These are phyloP conservation scores for Aspergillus sp. DNA, from an alignment of 2,329 filamentous ascomycete genomes.

Conservation along the genomic window DNA sequence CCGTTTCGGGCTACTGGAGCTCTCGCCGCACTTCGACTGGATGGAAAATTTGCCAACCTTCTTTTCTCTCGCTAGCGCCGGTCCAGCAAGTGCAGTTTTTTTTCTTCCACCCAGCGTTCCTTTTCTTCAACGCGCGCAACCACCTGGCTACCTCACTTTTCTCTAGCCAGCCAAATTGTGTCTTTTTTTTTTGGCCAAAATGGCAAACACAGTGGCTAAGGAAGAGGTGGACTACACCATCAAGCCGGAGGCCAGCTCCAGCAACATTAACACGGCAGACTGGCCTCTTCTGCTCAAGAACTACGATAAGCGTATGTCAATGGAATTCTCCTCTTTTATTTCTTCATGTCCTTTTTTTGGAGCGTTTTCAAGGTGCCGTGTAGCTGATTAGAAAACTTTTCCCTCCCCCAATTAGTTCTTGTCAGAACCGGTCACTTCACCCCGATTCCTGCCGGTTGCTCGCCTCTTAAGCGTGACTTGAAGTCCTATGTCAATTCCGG, in stretches of 20 bases:
- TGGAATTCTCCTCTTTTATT: not conserved
- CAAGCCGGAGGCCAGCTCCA: constrained; percentile 79
- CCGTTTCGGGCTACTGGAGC: constrained; percentile 12
- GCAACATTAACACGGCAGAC: constrained; percentile 73
- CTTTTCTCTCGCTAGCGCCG: constrained; percentile 16
- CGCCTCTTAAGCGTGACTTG: constrained; percentile 85
- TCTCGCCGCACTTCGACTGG: constrained; percentile 15
- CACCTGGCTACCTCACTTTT: constrained; percentile 10
- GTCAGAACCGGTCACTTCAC: constrained; percentile 95
- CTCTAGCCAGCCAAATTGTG: constrained; percentile 12
- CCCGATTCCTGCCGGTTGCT: constrained; percentile 87
- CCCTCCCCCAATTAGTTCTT: constrained; percentile 54
- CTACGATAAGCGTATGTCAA: constrained; percentile 74
- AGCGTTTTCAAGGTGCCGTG: constrained; percentile 2
- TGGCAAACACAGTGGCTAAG: constrained; percentile 44
- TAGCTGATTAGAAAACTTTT: not conserved
- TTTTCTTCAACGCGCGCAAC: constrained; percentile 14
- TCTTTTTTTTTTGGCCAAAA: constrained; percentile 12
- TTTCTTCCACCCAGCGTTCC: constrained; percentile 7
- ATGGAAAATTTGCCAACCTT: constrained; percentile 20
- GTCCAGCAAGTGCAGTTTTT: constrained; percentile 16
- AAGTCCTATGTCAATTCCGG: constrained; percentile 96
- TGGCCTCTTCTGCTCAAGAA: constrained; percentile 96
- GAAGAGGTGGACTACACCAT: constrained; percentile 73
- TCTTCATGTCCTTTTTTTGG: not conserved